These are phyloP conservation scores for Chaetomium tenue DNA, from an alignment of 495 filamentous ascomycete species.

Conservation along the genomic window DNA sequence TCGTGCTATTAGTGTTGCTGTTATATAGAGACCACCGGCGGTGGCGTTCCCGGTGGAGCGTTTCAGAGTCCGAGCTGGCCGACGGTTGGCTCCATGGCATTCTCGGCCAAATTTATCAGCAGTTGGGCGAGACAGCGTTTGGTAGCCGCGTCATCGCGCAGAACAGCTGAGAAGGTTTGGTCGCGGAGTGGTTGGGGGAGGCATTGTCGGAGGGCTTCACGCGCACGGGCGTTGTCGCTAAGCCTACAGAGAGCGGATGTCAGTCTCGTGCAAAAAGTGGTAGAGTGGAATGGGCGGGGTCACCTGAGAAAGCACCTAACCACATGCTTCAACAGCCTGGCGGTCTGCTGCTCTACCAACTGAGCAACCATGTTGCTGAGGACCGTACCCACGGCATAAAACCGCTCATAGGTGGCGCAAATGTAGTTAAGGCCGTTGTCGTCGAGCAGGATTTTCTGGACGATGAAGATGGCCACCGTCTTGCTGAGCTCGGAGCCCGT, in stretches of 20 bases:
- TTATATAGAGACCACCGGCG: background rate
- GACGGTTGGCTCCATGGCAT: conserved; percentile 63
- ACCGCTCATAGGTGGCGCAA: conserved; percentile 98
- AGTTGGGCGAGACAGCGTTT: conserved; percentile 97
- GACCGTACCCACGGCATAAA: conserved; percentile 97
- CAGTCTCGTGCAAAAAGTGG: background rate
- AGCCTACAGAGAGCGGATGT: conserved; percentile 51
- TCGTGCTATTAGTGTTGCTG: background rate
- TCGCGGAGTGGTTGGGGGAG: conserved; percentile 95
- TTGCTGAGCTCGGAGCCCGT: conserved; percentile 98
- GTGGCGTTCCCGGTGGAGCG: background rate
- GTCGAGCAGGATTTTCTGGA: conserved; percentile 98
- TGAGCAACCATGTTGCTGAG: conserved; percentile 98
- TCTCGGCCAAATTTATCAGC: conserved; percentile 94
- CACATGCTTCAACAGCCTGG: conserved; percentile 93
- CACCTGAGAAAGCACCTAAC: conserved; percentile 95
- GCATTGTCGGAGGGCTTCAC: conserved; percentile 93
- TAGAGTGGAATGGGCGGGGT: background rate
- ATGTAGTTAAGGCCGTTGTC: conserved; percentile 98
- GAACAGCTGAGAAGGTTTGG: conserved; percentile 92
- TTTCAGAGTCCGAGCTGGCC: conserved; percentile 36
- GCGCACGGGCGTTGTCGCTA: conserved; percentile 92
- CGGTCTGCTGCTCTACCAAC: conserved; percentile 96
- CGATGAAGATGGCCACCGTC: conserved; percentile 99
- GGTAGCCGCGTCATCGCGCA: conserved; percentile 95